Conservation (phyloP, 176 grass and related monocot genomes). For the Avena eriantha region DNA sequence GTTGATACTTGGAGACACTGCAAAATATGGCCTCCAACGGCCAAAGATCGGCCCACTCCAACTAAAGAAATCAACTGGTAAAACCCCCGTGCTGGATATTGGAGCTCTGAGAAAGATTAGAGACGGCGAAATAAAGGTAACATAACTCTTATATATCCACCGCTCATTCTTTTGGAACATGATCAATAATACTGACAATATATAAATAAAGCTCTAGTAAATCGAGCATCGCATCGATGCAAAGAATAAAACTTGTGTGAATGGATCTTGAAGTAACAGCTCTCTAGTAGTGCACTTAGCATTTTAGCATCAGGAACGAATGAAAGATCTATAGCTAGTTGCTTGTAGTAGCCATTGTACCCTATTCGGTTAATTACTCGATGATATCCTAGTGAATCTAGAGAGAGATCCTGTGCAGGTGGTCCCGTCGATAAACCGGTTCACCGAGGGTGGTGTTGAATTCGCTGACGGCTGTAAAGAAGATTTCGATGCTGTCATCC, state of each 20-base stretch:
- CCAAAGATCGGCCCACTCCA: slow-evolving; percentile 75
- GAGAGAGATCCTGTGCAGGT: slow-evolving; percentile 58
- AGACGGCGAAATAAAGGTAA: slow-evolving; percentile 72
- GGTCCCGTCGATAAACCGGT: slow-evolving; percentile 66
- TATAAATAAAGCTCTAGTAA: background rate
- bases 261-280: background rate
- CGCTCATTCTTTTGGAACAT: background rate
- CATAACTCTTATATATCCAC: background rate
- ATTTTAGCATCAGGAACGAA: background rate
- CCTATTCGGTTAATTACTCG: background rate
- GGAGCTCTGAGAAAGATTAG: slow-evolving; percentile 77
- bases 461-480: slow-evolving; percentile 63
- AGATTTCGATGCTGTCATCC: slow-evolving; percentile 74
- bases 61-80: slow-evolving; percentile 66
- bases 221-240: background rate
- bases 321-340: slow-evolving; percentile 7
- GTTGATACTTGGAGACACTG: slow-evolving; percentile 66
- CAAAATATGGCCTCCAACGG: slow-evolving; percentile 62
- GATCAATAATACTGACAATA: background rate
- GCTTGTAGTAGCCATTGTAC: background rate
- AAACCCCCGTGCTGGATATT: slow-evolving; percentile 79
- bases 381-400: slow-evolving; percentile 28
- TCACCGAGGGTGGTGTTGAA: slow-evolving; percentile 56
- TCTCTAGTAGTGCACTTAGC: background rate
- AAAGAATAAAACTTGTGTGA: background rate